These are phyloP conservation scores for Russula sp. DNA, from an alignment of 768 basidiomycete genomes.

Conservation along the genomic window DNA sequence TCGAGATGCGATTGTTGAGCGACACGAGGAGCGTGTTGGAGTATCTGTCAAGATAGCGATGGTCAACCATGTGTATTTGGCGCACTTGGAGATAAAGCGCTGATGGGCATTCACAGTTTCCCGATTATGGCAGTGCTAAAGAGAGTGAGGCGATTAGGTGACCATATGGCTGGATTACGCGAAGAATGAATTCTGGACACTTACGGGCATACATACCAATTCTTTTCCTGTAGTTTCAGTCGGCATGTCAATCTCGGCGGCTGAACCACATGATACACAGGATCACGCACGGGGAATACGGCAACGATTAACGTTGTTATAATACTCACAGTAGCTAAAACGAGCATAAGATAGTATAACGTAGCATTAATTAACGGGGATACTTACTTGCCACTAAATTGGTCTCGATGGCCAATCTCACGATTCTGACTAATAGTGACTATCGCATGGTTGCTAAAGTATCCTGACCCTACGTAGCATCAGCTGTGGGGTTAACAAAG, in stretches of 20 bases:
- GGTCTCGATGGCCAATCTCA: conserved; percentile 28
- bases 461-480: background rate
- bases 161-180: background rate
- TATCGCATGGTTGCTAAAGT: conserved; percentile 9
- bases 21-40: conserved; percentile 29
- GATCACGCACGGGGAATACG: conserved; percentile 4
- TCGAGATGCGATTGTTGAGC: conserved; percentile 24
- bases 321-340: background rate
- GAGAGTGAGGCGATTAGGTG: background rate
- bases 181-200: background rate
- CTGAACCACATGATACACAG: background rate
- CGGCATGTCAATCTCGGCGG: background rate
- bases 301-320: background rate
- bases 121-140: conserved; percentile 12
- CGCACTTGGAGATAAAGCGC: background rate
- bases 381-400: conserved; percentile 24
- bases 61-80: background rate
- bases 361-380: background rate
- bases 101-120: conserved; percentile 11
- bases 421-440: conserved; percentile 21
- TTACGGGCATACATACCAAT: conserved; percentile 10
- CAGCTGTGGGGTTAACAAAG: background rate
- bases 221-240: background rate
- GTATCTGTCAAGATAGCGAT: conserved; percentile 6
- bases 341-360: background rate